phyloP scores from a whole-genome alignment of 129 eudicot genomes.

The sunflower (Helianthus annuus) region HanXRQr2.0-SUNRISE NC_035434.2:34719173-34719672 shows the following conservation, averaged over 20 bases:
- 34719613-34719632: constrained; percentile 24
- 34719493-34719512: constrained; percentile 91
- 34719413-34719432: not conserved
- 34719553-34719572: constrained; percentile 29
- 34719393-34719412: not conserved
- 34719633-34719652: not conserved
- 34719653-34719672: not conserved
- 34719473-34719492: constrained; percentile 87
- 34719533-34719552: constrained; percentile 32
- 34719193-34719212: too few relatives aligned
- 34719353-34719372: not conserved
- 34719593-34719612: constrained; percentile 24
- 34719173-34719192: too few relatives aligned
- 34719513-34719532: constrained; percentile 72
- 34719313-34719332: constrained; percentile 34
- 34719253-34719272: too few relatives aligned
- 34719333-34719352: not conserved
- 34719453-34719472: constrained; percentile 72
- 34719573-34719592: constrained; percentile 31
- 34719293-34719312: constrained; percentile 22
- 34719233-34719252: too few relatives aligned
- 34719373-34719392: constrained; percentile 5
- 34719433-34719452: constrained; percentile 55
- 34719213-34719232: too few relatives aligned
- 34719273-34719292: too few relatives aligned